These are phyloP conservation scores for Globisporangium polare DNA, from an alignment of 352 stramenopile species.

Conservation along the genomic window DNA sequence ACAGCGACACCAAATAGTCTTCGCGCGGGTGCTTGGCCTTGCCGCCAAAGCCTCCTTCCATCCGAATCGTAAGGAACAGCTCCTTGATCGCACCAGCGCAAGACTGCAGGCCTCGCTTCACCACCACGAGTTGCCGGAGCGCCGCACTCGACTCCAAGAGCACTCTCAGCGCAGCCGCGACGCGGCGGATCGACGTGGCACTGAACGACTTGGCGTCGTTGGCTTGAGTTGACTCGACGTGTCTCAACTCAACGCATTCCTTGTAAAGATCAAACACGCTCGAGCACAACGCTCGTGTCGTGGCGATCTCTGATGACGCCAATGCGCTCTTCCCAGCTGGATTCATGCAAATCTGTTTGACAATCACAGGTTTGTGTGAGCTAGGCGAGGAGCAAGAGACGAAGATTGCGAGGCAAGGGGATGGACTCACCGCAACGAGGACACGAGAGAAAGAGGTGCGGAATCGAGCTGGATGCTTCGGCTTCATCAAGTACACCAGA, in stretches of 20 bases:
- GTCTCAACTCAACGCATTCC: constrained; percentile 21
- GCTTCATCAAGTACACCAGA: constrained; percentile 20
- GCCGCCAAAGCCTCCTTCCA: constrained; percentile 43
- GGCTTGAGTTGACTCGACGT: neutral
- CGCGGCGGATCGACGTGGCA: constrained; percentile 6
- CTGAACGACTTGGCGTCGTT: neutral
- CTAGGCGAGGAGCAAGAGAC: neutral
- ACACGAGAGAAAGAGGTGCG: constrained; percentile 35
- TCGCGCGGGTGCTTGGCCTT: constrained; percentile 28
- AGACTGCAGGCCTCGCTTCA: constrained; percentile 35
- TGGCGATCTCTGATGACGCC: constrained; percentile 13
- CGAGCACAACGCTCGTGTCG: constrained; percentile 25
- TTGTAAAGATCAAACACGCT: constrained; percentile 36
- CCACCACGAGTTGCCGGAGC: constrained; percentile 26
- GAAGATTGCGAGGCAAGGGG: neutral
- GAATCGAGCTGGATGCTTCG: constrained; percentile 32
- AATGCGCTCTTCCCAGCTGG: constrained; percentile 6
- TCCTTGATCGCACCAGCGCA: constrained; percentile 34
- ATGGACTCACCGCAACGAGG: constrained; percentile 30
- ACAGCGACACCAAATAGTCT: constrained; percentile 34
- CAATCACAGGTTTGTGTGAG: neutral
- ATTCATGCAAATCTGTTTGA: constrained; percentile 7
- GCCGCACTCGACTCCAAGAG: constrained; percentile 29
- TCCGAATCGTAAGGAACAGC: constrained; percentile 41
- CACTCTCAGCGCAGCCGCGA: constrained; percentile 33